Base-by-base conservation (phyloP, 305 asterid genomes). In the Fraxinus sp. region DNA sequence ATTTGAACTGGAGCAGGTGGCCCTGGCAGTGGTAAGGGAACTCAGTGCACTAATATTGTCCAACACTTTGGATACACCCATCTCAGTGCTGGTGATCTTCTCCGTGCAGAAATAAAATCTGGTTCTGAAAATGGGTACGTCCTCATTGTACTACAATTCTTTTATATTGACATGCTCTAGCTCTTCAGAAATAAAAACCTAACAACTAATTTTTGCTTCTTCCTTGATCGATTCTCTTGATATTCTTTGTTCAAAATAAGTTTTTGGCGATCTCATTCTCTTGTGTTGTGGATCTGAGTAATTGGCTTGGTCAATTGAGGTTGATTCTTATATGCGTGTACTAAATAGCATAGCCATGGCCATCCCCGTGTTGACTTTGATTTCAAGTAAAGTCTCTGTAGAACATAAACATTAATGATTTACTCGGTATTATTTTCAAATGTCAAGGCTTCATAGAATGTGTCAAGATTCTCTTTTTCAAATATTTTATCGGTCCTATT, bases 11-110 rank as follows among this genome's bases (percentile, higher is more conserved):
- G 90, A 88, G 76, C 91, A 95, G 99, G 98, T 87, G 98, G 99
- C 62, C 99, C 98, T n/a, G 99, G 99, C 79, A 95, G 99, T 86
- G 99, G 99, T 35, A 95, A 95, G 92, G 99, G 99, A 73, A 95
- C 98, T 84, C 98, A 95, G 85, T 94, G 98, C 88, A 87, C 97
- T 75, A 92, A 91, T 79, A 95, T 94, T 20, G 98, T 94, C 33
- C 74, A 94, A 82, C 90, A 93, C 80, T 94, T 86, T 85, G 98
- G 98, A 73, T 94, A 89, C 88, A 94, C 97, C 80, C 99, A 94
- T 86, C 97, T 95, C 82, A 95, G 97, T 83, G 97, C 98, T 20
- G 97, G 97, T 81, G 99, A 94, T 87, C 97, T 92, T 87, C 98
- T 94, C 81, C 88, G 99, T 81, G 97, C 95, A 39, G 99, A 95